Base-by-base conservation (phyloP, 2,329 filamentous ascomycete genomes). In the Fusarium avenaceum region DNA sequence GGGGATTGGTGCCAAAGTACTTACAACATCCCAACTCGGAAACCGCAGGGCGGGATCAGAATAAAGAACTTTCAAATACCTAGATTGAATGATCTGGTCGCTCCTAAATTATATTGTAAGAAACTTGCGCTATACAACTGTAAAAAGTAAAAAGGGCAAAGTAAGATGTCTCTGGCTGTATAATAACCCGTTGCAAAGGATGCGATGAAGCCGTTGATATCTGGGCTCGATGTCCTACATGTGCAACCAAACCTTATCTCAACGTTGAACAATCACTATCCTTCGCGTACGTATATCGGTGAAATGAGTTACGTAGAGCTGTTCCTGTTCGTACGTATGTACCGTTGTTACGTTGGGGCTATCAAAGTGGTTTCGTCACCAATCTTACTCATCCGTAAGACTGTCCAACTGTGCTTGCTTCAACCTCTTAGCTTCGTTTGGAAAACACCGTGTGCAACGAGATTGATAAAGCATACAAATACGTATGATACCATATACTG, bases 221-320 rank as follows among this genome's bases (percentile, higher is more conserved):
- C 35, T 56, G 20, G 20, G 42, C 44, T 48, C 35, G 13, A 17
- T 28, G 43, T 57, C 48, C 15, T 49, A 63, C 49, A 20, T 63
- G 43, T 57, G 32, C 26, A 39, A 8, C 38, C 26, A 47, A 58
- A 57, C 49, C 49, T 63, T 57, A 49, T 48, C 42, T 63, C 3
- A 39, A 42, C 35, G 32, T 59, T 60, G 20, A 60, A 52, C 45
- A 20, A 20, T 14, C 22, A 32, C 45, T 43, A 20, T 10, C 28
- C 9, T 13, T 30, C 10, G 28, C 28, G 10, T 30, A 30, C 28
- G 10, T 30, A 30, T 30, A 30, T 30, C 28, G 10, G 28, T 30
- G 28, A 11, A 30, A 30, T 13, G 10, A 26, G 38, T 35, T 20
- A 22, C 30, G 14, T 33, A 61, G 32, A 8, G 26, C 6, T 14